Conservation (phyloP, 495 filamentous ascomycete genomes). For the Bryoglossum gracile region DNA sequence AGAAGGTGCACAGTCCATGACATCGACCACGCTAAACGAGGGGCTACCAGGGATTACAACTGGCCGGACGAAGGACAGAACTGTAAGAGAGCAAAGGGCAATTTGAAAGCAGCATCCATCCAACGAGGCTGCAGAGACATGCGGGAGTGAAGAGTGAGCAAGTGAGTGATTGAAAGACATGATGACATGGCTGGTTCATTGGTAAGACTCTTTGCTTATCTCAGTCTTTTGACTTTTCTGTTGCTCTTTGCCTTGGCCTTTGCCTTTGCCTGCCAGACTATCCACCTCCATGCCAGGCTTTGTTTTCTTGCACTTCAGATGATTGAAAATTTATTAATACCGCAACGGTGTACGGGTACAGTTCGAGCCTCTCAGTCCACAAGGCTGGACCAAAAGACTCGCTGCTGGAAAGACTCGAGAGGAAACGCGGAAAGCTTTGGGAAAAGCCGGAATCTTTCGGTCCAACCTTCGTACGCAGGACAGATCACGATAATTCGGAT, state of each 20-base stretch:
- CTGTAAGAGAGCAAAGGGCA: too few relatives aligned
- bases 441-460: slow-evolving; percentile 13
- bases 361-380: too few relatives aligned
- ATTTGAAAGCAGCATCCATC: background rate
- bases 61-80: too few relatives aligned
- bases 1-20: background rate
- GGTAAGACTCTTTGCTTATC: background rate
- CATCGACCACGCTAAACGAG: slow-evolving; percentile 8
- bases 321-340: slow-evolving; percentile 14
- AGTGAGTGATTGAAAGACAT: background rate
- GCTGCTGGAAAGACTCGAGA: background rate
- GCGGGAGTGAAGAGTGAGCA: background rate
- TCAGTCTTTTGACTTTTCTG: too few relatives aligned
- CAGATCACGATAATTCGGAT: slow-evolving; percentile 18
- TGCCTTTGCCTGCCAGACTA: too few relatives aligned
- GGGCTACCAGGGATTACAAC: background rate
- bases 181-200: background rate
- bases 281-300: background rate
- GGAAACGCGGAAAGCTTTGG: too few relatives aligned
- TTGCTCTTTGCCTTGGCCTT: background rate
- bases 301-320: slow-evolving; percentile 11
- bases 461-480: slow-evolving; percentile 4
- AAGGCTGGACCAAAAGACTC: background rate
- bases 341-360: too few relatives aligned
- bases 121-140: background rate